Evolutionary conservation across 495 filamentous ascomycete species (phyloP).

Genomic region (Cercophora scortea): DNA sequence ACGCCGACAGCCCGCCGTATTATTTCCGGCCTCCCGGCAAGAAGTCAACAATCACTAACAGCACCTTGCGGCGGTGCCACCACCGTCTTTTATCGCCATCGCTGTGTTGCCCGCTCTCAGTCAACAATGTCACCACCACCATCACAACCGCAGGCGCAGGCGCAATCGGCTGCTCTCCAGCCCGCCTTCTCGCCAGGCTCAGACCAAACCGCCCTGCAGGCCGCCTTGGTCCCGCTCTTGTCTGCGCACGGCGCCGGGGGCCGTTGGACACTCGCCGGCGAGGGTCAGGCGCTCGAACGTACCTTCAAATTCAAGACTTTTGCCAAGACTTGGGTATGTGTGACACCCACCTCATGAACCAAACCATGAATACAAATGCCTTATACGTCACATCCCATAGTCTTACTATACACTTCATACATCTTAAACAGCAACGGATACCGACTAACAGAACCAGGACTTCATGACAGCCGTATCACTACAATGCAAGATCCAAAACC

Average conservation of each 20-base stretch:
- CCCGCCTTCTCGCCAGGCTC: slow-evolving; percentile 21
- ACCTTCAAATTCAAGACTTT: slow-evolving; percentile 57
- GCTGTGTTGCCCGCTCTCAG: background rate
- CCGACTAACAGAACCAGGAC: slow-evolving; percentile 25
- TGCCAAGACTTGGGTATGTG: slow-evolving; percentile 52
- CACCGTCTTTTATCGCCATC: too few species aligned
- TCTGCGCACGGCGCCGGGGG: slow-evolving; percentile 18
- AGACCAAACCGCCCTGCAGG: slow-evolving; percentile 16
- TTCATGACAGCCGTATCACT: slow-evolving; percentile 54
- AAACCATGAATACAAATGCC: too few species aligned
- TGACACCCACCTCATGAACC: background rate
- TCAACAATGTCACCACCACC: slow-evolving; percentile 1
- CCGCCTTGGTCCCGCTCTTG: slow-evolving; percentile 1
- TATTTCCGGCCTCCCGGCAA: too few species aligned
- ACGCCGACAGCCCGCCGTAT: too few species aligned
- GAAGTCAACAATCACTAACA: background rate
- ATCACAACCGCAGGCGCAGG: too few species aligned
- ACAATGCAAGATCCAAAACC: slow-evolving; percentile 47
- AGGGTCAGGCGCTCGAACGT: slow-evolving; percentile 47
- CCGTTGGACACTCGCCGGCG: slow-evolving; percentile 43
- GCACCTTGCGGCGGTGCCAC: too few species aligned
- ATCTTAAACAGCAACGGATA: too few species aligned
- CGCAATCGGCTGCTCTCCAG: too few species aligned
- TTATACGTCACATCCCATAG: too few species aligned
- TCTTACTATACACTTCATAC: background rate